Base-by-base conservation (phyloP, 805 yeast species). In the Wickerhamiella domercqiae region DNA sequence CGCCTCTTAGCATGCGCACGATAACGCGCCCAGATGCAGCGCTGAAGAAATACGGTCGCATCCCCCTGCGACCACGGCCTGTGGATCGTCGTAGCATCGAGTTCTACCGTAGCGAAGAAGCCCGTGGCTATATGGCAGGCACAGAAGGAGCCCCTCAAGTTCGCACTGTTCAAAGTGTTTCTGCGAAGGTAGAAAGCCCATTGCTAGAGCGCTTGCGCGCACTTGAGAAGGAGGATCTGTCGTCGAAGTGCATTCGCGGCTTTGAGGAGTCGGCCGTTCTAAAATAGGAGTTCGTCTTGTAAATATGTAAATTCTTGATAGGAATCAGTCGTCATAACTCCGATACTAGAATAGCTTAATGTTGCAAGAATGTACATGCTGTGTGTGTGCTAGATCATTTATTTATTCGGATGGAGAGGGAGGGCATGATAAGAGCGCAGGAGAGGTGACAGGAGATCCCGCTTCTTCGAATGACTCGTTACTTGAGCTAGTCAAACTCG, bases 61-160 rank as follows among this genome's bases (percentile, higher is more conserved):
- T 86, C 13, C 97, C 97, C 32, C 56, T 82, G 46, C 75, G 71
- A 37, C 84, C 96, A 1, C 73, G 84, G 57, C 98, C 98, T 11
- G 78, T 77, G 6, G 74, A 71, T 48, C 73, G 80, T 60, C 78
- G 81, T 59, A 83, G 78, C 52, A 75, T 87, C 39, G 73, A 72
- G 40, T 82, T 67, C 58, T 87, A 90, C 61, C 71, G 83, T 35
- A 68, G 73, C 54, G 67, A 69, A 2, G 73, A 65, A 26, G 73
- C 73, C 52, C 70, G 83, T 47, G 98, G 98, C 5, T 87, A 82
- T 54, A 60, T 84, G 52, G 77, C 2, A 77, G 74, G 52, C 75
- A 78, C 14, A 82, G 93, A 47, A 63, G 64, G 5, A 62, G 48
- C 7, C 46, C 66, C 42, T 36, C 45, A 40, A 49, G 54, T 29